Base-by-base conservation (phyloP, 192 early-diverging fungal species). In the Mortierella antarctica region DNA sequence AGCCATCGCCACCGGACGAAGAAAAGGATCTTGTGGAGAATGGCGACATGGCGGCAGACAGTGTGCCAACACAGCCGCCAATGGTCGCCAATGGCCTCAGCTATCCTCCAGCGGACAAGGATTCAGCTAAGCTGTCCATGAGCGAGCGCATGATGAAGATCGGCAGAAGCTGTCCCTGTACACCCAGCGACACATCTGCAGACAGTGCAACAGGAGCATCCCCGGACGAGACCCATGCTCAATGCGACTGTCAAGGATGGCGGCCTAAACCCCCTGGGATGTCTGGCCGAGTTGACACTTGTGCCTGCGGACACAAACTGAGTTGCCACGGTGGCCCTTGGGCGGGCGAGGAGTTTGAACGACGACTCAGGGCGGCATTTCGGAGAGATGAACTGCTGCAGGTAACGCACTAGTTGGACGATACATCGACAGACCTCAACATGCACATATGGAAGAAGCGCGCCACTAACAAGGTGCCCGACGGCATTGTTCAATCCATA, bases 161-260 rank as follows among this genome's bases (percentile, higher is more conserved):
- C 55, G 88, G 79, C 12, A 76, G 85, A 31, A 78, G 86, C 50
- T 75, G 85, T 48, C 74, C 86, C 0, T 89, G 88, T 47, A 81
- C 83, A 18, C 61, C n/a, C 2, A n/a, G 39, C 20, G 21, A 15
- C 7, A 50, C 44, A 41, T 17, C 42, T 18, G 14, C 17, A 52
- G 23, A 31, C 31, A 31, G 31, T 31, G 3, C 46, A 1, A 20
- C 55, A 44, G 54, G 18, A 0, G 55, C 57, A 60, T n/a, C 56
- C 50, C 55, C 54, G 44, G 57, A 6, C 1, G 48, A 59, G 6
- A 39, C 18, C n/a, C 20, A 21, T 7, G 47, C 5, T 4, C 62
- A 71, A 11, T 89, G 88, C 69, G 46, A 63, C 44, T 89, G 88
- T 67, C 73, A 81, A 65, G 84, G 85, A 6, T 89, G 88, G 88